phyloP scores from a whole-genome alignment of 1,284 basidiomycete species.

The Fomitiporia mediterranea region DNA sequence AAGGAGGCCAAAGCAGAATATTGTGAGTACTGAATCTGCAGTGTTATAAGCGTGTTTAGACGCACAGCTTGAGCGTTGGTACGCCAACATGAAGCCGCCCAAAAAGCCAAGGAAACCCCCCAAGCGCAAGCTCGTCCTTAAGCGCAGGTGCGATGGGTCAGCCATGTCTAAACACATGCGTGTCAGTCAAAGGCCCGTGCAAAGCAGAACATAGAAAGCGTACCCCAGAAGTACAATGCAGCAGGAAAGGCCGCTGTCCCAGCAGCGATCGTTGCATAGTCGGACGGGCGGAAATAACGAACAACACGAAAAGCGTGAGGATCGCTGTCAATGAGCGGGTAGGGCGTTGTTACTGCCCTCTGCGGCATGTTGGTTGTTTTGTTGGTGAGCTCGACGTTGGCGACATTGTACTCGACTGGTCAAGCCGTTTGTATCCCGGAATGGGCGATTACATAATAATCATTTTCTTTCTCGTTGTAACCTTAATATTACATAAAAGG shows the following conservation, averaged over 20 bases:
- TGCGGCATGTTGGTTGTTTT: conserved; percentile 53
- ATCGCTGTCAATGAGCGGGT: conserved; percentile 88
- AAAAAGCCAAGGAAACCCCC: conserved; percentile 62
- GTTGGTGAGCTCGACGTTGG: neutral
- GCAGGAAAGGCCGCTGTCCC: conserved; percentile 77
- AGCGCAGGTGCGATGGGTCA: conserved; percentile 34
- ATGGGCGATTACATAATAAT: neutral
- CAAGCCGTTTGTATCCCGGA: neutral
- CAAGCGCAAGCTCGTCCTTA: conserved; percentile 38
- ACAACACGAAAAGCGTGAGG: conserved; percentile 89
- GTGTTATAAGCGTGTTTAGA: conserved; percentile 23
- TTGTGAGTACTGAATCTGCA: conserved; percentile 12
- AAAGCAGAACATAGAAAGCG: conserved; percentile 25
- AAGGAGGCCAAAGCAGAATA: conserved; percentile 1
- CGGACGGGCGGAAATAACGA: conserved; percentile 83
- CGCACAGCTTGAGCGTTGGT: conserved; percentile 85
- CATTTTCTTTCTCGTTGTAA: no score
- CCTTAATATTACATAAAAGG: no score
- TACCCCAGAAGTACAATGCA: conserved; percentile 74
- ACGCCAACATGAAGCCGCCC: conserved; percentile 92
- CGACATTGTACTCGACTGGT: neutral
- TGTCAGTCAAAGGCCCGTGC: neutral
- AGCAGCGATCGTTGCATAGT: conserved; percentile 84
- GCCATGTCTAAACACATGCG: conserved; percentile 38
- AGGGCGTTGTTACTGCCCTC: conserved; percentile 67